These are phyloP conservation scores for Umbelopsis sp. DNA, from an alignment of 371 early-diverging fungal genomes.

Conservation along the genomic window DNA sequence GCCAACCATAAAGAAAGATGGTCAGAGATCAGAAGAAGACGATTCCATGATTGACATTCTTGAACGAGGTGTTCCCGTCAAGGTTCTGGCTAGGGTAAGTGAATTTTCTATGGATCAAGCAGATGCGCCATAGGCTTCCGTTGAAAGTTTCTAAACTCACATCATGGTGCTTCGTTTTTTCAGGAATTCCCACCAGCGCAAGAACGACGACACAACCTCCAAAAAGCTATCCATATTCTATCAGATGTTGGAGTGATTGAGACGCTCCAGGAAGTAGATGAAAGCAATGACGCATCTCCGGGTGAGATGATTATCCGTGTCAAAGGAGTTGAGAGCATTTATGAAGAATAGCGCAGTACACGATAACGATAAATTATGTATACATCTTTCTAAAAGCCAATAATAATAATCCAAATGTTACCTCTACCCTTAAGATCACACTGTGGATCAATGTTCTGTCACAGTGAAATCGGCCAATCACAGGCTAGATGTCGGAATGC, in stretches of 20 bases:
- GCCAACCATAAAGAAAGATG: not conserved
- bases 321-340: conserved; percentile 19
- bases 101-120: too few relatives aligned
- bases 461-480: conserved; percentile 7
- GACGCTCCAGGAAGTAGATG: conserved; percentile 20
- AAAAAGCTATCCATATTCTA: conserved; percentile 21
- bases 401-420: not conserved
- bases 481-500: not conserved
- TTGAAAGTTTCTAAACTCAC: not conserved
- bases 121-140: too few relatives aligned
- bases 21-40: not conserved
- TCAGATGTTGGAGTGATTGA: conserved; percentile 19
- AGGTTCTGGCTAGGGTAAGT: conserved; percentile 14
- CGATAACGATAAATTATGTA: not conserved
- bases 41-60: conserved; percentile 14
- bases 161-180: not conserved
- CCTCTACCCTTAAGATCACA: too few relatives aligned
- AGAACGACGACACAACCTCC: conserved; percentile 21
- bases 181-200: conserved; percentile 22
- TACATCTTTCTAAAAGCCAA: not conserved
- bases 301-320: conserved; percentile 24
- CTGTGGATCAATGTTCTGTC: conserved; percentile 7
- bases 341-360: conserved; percentile 2
- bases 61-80: conserved; percentile 16
- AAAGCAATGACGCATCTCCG: conserved; percentile 6